These are phyloP conservation scores for Hirschfeldia incana DNA, from an alignment of 345 rosid species.

Conservation along the genomic window DNA sequence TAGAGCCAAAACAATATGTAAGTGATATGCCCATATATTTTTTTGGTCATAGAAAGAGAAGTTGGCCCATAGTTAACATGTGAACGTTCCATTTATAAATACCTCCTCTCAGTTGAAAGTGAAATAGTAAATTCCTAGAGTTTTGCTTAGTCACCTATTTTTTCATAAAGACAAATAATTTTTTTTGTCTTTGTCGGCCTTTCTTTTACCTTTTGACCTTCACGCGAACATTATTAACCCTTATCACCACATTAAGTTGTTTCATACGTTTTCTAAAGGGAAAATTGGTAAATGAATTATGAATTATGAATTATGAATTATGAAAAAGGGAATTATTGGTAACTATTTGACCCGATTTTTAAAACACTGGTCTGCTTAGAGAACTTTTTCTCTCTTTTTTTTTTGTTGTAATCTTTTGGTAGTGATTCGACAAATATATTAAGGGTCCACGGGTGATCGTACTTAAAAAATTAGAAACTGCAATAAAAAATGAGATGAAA, in stretches of 20 bases:
- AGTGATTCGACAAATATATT: no score
- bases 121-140: slow-evolving; percentile 2
- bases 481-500: no score
- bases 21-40: background rate
- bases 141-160: background rate
- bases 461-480: no score
- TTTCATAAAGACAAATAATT: background rate
- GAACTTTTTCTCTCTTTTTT: no score
- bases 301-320: no score
- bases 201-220: slow-evolving; percentile 23
- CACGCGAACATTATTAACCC: slow-evolving; percentile 12
- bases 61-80: slow-evolving; percentile 17
- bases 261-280: no score
- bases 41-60: background rate
- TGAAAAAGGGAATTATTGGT: no score
- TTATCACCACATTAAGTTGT: background rate
- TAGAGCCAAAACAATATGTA: slow-evolving; percentile 1
- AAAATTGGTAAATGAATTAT: no score
- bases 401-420: no score
- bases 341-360: no score
- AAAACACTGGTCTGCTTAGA: no score
- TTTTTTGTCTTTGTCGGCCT: slow-evolving; percentile 18
- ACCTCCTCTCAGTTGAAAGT: background rate
- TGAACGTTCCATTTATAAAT: slow-evolving; percentile 6
- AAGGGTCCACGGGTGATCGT: no score